Evolutionary conservation across 2,329 filamentous ascomycete genomes (phyloP), one percentile per base, ranked within the genome.

Genomic region (Aciculosporium take): DNA sequence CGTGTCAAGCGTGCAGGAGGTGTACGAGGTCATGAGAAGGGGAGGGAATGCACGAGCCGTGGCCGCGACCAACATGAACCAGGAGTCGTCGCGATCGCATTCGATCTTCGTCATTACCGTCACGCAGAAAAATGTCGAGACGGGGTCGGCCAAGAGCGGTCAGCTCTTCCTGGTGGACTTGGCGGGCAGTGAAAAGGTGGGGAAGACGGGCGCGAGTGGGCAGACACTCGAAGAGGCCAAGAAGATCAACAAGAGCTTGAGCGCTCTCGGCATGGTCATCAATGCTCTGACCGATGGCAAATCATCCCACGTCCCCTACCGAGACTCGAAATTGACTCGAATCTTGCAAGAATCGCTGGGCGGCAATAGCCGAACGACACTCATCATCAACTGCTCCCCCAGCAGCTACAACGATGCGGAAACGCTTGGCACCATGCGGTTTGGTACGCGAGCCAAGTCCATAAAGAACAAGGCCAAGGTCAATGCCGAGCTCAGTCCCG

Each of bases 391-490:
- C 63, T 95, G 88, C 61, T 96, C 91, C n/a, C 91, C 91, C 2
- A 94, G 85, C 66, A 94, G 86, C 58, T 96, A 96, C 69, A 96
- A 98, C 68, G 89, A 95, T 65, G 78, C 81, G 41, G 91, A 98
- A 67, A 96, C 91, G 0, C 66, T 96, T 37, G 82, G 87, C 49
- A 98, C 91, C 1, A 66, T 98, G 46, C 78, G 88, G 35, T 98
- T 96, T 58, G 91, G 91, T 68, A 93, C 91, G 64, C 74, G 91
- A 59, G 91, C 91, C 44, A 98, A 98, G 70, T 84, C 86, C 0
- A 98, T 98, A 69, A 95, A 96, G 81, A 96, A 96, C 71, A 96
- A 96, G 73, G 91, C 91, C 63, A 98, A 96, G 81, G 83, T 98
- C 74, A 98, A 98, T 59, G 88, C 89, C 35, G 91, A 98, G 63